Percentiles rank a stretch among this genome's conserved stretches.
Evolutionary conservation across 768 basidiomycete species (phyloP).

Genomic region (Chlorophyllum brunneum): DNA sequence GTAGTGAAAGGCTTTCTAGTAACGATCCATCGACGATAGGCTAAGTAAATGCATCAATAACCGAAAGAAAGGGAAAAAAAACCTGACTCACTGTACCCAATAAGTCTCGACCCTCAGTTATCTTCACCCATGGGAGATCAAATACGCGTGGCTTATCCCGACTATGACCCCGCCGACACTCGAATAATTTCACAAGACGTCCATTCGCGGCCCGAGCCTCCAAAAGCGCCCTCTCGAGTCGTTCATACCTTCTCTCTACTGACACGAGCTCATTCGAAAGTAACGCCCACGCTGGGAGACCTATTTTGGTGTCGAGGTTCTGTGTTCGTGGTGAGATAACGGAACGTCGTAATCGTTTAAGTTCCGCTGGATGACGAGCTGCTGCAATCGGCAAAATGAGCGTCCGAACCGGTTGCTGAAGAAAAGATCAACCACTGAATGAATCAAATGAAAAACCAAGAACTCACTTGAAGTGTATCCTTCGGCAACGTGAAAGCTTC

Average conservation of each 20-base stretch:
- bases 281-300: not conserved
- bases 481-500: no score
- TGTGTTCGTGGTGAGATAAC: constrained; percentile 12
- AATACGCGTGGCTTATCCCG: no score
- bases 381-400: constrained; percentile 41
- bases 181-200: no score
- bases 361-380: constrained; percentile 38
- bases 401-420: not conserved
- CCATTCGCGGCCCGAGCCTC: no score
- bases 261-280: not conserved
- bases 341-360: constrained; percentile 29
- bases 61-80: not conserved
- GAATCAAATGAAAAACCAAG: no score
- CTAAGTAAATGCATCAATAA: not conserved
- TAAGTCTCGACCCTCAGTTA: not conserved
- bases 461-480: no score
- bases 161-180: no score
- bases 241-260: not conserved
- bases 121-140: no score
- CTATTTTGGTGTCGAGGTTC: not conserved
- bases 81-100: not conserved
- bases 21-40: not conserved
- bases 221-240: not conserved
- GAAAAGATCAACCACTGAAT: not conserved
- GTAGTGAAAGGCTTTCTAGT: no score